Evolutionary conservation across 1,284 basidiomycete species (phyloP).

Genomic region (Peniophora sp.): DNA sequence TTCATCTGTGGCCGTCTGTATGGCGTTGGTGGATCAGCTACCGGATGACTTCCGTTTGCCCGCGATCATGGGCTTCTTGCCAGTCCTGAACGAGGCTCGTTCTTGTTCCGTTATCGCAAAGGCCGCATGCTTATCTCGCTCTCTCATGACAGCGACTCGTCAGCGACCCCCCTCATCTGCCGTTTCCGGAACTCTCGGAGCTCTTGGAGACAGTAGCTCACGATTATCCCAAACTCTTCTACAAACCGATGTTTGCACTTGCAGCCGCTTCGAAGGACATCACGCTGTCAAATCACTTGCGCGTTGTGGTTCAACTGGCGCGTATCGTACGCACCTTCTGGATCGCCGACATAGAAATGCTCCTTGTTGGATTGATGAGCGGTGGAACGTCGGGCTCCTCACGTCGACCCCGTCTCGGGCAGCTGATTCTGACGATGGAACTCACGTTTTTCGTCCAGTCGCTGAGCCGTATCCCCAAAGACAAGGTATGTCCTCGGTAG

Average conservation of each 20-base stretch:
- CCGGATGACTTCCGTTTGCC: conserved; percentile 37
- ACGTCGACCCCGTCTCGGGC: conserved; percentile 50
- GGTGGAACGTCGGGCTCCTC: conserved; percentile 26
- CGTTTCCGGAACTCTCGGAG: conserved; percentile 34
- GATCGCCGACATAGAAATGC: conserved; percentile 71
- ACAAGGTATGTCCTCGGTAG: conserved; percentile 17
- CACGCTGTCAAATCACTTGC: conserved; percentile 51
- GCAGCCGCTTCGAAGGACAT: conserved; percentile 55
- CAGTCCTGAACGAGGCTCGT: conserved; percentile 44
- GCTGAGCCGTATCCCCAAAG: conserved; percentile 33
- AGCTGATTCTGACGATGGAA: conserved; percentile 58
- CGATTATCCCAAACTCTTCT: conserved; percentile 58
- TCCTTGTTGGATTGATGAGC: conserved; percentile 61
- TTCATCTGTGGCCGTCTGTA: conserved; percentile 29
- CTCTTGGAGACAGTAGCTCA: conserved; percentile 45
- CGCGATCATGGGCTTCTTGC: conserved; percentile 33
- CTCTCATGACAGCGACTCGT: conserved; percentile 33
- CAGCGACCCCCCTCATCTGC: conserved; percentile 38
- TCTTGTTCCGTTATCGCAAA: neutral
- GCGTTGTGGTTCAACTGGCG: conserved; percentile 41
- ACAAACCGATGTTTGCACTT: conserved; percentile 67
- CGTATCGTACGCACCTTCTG: conserved; percentile 56
- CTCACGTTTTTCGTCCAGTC: conserved; percentile 45
- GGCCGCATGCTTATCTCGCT: neutral
- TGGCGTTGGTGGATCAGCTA: conserved; percentile 30